Conservation (phyloP, 208 protist species). For the Trypanosoma caninum region DNA sequence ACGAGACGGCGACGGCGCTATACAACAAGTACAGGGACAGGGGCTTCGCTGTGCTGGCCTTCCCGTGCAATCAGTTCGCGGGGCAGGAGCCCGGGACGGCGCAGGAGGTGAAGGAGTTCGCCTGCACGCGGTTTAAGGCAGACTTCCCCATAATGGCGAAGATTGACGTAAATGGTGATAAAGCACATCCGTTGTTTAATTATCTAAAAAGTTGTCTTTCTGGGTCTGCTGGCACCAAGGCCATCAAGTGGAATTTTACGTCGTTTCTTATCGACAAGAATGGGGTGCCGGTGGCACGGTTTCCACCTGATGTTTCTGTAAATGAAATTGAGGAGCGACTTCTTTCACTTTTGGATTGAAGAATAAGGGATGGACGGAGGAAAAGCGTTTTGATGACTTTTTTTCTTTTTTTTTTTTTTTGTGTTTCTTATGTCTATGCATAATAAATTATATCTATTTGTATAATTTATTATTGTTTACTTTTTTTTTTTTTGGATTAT, state of each 20-base stretch:
- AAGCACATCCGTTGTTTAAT: slow-evolving; percentile 73
- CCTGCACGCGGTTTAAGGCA: slow-evolving; percentile 54
- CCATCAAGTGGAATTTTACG: slow-evolving; percentile 95
- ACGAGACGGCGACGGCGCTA: slow-evolving; percentile 70
- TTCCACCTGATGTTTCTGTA: slow-evolving; percentile 42
- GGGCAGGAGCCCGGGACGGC: slow-evolving; percentile 79
- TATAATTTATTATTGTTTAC: no score
- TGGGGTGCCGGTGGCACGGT: slow-evolving; percentile 62
- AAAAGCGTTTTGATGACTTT: background rate
- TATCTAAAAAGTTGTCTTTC: slow-evolving; percentile 72
- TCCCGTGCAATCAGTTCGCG: slow-evolving; percentile 92
- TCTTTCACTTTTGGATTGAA: slow-evolving; percentile 33
- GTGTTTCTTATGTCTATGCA: no score
- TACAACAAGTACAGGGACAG: slow-evolving; percentile 85
- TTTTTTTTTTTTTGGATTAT: background rate
- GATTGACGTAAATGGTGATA: slow-evolving; percentile 86
- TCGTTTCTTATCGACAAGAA: slow-evolving; percentile 86
- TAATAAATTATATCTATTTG: no score
- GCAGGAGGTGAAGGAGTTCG: slow-evolving; percentile 73
- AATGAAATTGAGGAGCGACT: slow-evolving; percentile 58
- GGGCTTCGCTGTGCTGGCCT: slow-evolving; percentile 89
- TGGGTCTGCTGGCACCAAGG: slow-evolving; percentile 53
- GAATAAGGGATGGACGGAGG: no score
- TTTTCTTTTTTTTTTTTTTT: slow-evolving; percentile 10
- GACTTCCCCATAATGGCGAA: slow-evolving; percentile 90